A percentile compares a stretch with the other conserved stretches of the same genome.
These are phyloP conservation scores for Luzula sylvatica DNA, from an alignment of 176 grass and related monocot species.

Conservation along the genomic window DNA sequence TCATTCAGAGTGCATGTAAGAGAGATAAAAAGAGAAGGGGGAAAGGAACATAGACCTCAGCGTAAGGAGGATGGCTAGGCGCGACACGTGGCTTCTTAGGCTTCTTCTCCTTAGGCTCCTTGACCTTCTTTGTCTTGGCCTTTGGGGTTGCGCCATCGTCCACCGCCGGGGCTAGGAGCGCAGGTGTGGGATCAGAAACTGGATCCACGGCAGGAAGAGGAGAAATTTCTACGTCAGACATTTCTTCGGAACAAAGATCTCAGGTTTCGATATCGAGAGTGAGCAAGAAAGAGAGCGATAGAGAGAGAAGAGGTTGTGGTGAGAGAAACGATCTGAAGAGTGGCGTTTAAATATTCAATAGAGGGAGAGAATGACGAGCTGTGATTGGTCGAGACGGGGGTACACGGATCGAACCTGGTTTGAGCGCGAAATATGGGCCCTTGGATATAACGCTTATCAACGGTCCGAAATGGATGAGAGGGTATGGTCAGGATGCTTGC, in stretches of 20 bases:
- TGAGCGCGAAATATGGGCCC: background rate
- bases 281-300: background rate
- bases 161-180: background rate
- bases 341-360: conserved; percentile 33
- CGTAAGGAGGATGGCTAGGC: conserved; percentile 54
- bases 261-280: background rate
- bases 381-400: conserved; percentile 24
- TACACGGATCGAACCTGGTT: conserved; percentile 30
- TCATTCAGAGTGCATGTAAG: no score
- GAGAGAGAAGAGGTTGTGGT: conserved; percentile 5
- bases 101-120: conserved; percentile 67
- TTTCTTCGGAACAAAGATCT: conserved; percentile 1
- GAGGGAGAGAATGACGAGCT: background rate
- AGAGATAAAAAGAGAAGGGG: background rate
- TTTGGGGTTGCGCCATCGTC: background rate
- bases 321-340: background rate
- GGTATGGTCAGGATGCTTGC: conserved; percentile 12
- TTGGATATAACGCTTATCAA: conserved; percentile 8
- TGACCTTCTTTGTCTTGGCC: conserved; percentile 36
- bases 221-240: background rate
- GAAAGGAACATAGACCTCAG: conserved; percentile 30
- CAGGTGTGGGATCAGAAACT: conserved; percentile 10
- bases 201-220: conserved; percentile 14
- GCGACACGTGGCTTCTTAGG: conserved; percentile 19
- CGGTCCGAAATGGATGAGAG: background rate